Conservation (phyloP, 1,284 basidiomycete genomes). For the Leucoagaricus sp. region DNA sequence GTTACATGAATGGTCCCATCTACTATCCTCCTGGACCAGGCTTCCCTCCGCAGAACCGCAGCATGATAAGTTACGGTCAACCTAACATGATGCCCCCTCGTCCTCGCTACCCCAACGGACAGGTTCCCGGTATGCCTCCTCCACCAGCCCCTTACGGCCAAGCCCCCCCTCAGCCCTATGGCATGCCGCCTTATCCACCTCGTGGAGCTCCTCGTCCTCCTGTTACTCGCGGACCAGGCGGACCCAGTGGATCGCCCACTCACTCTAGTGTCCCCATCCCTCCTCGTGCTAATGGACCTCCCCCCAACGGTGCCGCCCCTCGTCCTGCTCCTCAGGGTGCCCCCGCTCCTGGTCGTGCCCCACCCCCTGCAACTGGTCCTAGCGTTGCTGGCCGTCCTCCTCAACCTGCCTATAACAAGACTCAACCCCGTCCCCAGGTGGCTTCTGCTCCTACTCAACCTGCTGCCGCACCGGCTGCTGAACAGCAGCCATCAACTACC, state of each 20-base stretch:
- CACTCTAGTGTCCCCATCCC: slow-evolving; percentile 60
- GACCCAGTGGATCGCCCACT: slow-evolving; percentile 61
- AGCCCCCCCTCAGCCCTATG: slow-evolving; percentile 62
- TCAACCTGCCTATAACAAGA: slow-evolving; percentile 35
- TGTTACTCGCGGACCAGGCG: slow-evolving; percentile 55
- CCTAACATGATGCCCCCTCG: slow-evolving; percentile 88
- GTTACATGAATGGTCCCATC: slow-evolving; percentile 83
- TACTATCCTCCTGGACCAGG: slow-evolving; percentile 88
- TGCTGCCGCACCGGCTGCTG: slow-evolving; percentile 31
- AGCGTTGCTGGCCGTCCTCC: slow-evolving; percentile 39
- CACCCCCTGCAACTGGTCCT: slow-evolving; percentile 44
- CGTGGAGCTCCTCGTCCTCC: slow-evolving; percentile 57
- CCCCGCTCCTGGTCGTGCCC: slow-evolving; percentile 47
- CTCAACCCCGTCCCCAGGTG: slow-evolving; percentile 21
- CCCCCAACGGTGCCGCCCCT: slow-evolving; percentile 49
- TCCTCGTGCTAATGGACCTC: slow-evolving; percentile 53
- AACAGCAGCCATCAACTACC: slow-evolving; percentile 38
- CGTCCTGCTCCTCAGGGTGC: slow-evolving; percentile 51
- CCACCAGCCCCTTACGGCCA: slow-evolving; percentile 70
- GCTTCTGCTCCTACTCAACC: slow-evolving; percentile 33
- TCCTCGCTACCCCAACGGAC: slow-evolving; percentile 79
- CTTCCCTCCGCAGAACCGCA: slow-evolving; percentile 81
- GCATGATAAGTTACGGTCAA: slow-evolving; percentile 82
- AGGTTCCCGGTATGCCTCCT: slow-evolving; percentile 71
- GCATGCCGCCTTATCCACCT: slow-evolving; percentile 62